A percentile compares a stretch with the other conserved stretches of the same genome.
Evolutionary conservation across 495 filamentous ascomycete species (phyloP).

Genomic region (Penicillium chermesinum): DNA sequence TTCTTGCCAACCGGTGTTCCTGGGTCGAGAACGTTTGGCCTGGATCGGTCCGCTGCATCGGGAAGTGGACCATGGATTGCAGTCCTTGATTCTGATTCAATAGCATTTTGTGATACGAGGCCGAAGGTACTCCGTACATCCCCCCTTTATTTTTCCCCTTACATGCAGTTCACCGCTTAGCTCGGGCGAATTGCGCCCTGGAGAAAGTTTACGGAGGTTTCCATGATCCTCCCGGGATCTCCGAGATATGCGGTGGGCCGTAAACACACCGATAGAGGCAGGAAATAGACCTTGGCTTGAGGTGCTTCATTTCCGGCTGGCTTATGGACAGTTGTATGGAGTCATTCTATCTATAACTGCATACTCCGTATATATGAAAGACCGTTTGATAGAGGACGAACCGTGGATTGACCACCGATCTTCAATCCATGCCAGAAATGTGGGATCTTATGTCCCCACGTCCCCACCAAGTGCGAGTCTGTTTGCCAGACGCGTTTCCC

Average conservation of each 20-base stretch:
- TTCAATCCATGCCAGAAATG: constrained; percentile 4
- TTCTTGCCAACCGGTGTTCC: too few species aligned
- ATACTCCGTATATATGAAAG: too few species aligned
- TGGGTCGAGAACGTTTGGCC: constrained; percentile 29
- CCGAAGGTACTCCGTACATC: too few species aligned
- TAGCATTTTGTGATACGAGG: too few species aligned
- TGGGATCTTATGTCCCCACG: constrained; percentile 12
- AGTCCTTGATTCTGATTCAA: too few species aligned
- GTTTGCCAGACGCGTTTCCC: constrained; percentile 29
- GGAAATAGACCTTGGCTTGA: too few species aligned
- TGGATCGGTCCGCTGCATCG: constrained; percentile 32
- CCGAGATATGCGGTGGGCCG: constrained; percentile 3
- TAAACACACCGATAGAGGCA: too few species aligned
- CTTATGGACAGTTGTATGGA: neutral
- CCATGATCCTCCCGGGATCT: constrained; percentile 20
- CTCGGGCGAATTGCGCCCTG: constrained; percentile 1
- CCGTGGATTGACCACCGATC: constrained; percentile 1
- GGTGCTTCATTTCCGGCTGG: too few species aligned
- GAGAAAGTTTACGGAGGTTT: constrained; percentile 15
- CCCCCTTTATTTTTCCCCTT: neutral
- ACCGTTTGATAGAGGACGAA: too few species aligned
- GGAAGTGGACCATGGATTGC: constrained; percentile 23
- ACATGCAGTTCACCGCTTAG: constrained; percentile 13
- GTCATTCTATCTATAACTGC: neutral
- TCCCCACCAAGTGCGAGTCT: neutral